Evolutionary conservation across 495 filamentous ascomycete species (phyloP).

Genomic region (Hypoxylon crocopeplum): DNA sequence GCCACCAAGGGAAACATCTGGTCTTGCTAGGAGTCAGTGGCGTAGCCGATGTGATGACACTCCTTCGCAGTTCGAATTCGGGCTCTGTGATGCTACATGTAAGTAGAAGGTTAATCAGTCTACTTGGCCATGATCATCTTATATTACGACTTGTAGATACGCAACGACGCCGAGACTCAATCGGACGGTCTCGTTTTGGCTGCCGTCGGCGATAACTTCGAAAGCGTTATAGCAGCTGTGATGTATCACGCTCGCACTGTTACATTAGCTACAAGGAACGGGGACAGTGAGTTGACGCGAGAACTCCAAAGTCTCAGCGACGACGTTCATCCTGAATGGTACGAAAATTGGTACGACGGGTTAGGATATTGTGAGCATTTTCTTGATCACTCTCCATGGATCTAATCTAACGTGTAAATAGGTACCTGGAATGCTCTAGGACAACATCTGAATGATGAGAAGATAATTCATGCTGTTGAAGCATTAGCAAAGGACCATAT

Average conservation of each 20-base stretch:
- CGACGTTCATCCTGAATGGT: slow-evolving; percentile 69
- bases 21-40: slow-evolving; percentile 86
- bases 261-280: slow-evolving; percentile 45
- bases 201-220: slow-evolving; percentile 76
- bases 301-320: slow-evolving; percentile 56
- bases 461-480: slow-evolving; percentile 76
- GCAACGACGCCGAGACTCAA: slow-evolving; percentile 67
- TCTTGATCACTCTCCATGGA: not conserved
- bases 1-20: slow-evolving; percentile 74
- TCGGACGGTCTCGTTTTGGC: slow-evolving; percentile 70
- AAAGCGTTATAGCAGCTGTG: slow-evolving; percentile 76
- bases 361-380: slow-evolving; percentile 62
- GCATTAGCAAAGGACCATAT: slow-evolving; percentile 74
- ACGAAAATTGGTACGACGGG: slow-evolving; percentile 90
- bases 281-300: slow-evolving; percentile 37
- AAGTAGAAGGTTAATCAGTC: slow-evolving; percentile 34
- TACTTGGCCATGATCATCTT: slow-evolving; percentile 8
- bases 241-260: slow-evolving; percentile 86
- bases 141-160: slow-evolving; percentile 41
- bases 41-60: slow-evolving; percentile 71
- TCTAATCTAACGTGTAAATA: slow-evolving; percentile 21
- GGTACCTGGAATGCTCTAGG: slow-evolving; percentile 95
- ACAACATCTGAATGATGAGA: slow-evolving; percentile 78
- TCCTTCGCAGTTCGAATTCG: slow-evolving; percentile 68
- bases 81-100: slow-evolving; percentile 74